Evolutionary conservation across 768 basidiomycete genomes (phyloP), one percentile per base, ranked within the genome.

Genomic region (Boletellus ananiceps): DNA sequence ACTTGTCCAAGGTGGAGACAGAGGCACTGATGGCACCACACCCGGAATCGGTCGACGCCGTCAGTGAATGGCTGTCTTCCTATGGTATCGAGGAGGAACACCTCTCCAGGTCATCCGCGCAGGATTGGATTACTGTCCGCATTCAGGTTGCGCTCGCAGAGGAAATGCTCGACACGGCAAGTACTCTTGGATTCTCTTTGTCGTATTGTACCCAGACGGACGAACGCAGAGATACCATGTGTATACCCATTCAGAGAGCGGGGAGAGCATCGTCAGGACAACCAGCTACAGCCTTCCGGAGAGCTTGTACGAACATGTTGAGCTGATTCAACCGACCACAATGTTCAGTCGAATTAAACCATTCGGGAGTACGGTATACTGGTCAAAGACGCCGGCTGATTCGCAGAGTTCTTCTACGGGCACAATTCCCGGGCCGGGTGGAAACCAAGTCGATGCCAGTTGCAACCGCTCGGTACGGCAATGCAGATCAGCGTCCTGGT

Each of bases 301-400:
- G 40, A 52, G 75, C 48, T 64, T 88, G 40, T 74, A 82, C 56
- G 67, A 70, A 2, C 83, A 87, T 58, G 62, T 88, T 47, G 83
- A 86, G 32, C 64, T 87, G 27, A 70, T 88, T 23, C 84, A 87
- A 51, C 86, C 86, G 0, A 88, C 86, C 2, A 88, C 84, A 1
- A 75, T 80, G 63, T 88, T 88, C 57, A 68, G 74, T 37, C 75
- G 74, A 49, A 65, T 70, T 50, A 77, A 72, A 52, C 65, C 66
- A 8, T 66, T 77, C 46, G n/a, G n/a, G n/a, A 72, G 73, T 5
- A 77, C 70, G 0, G 54, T 79, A 18, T 67, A 71, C 46, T 68
- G 59, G 58, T 51, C 66, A 8, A 36, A 18, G 18, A 52, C 19
- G 23, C 5, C 27, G 29, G 55, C 23, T 43, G 37, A 4, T 2